Evolutionary conservation across 768 basidiomycete genomes (phyloP).

Genomic region (Amanita rubescens): DNA sequence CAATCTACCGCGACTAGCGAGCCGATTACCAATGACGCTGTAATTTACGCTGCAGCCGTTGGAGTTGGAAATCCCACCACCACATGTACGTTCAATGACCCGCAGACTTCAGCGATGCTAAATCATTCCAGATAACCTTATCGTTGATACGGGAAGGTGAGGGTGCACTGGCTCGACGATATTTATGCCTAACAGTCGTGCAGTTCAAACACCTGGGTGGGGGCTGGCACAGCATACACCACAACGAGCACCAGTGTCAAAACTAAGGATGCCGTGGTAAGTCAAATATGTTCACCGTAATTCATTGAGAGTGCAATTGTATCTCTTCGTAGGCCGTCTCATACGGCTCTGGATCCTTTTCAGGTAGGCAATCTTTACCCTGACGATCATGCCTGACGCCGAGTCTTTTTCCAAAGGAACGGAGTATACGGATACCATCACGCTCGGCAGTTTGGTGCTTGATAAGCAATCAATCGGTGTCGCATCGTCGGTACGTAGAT

Average conservation of each 20-base stretch:
- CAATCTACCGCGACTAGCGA: slow-evolving; percentile 13
- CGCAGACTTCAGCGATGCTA: neutral
- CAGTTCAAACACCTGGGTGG: slow-evolving; percentile 69
- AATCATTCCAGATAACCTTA: slow-evolving; percentile 36
- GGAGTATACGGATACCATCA: slow-evolving; percentile 48
- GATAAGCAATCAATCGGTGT: slow-evolving; percentile 53
- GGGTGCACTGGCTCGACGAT: neutral
- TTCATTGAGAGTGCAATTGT: neutral
- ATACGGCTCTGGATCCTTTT: slow-evolving; percentile 61
- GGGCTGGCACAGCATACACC: slow-evolving; percentile 38
- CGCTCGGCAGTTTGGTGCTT: slow-evolving; percentile 46
- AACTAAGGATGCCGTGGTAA: slow-evolving; percentile 42
- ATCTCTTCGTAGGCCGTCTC: slow-evolving; percentile 32
- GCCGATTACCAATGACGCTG: slow-evolving; percentile 26
- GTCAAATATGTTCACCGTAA: slow-evolving; percentile 11
- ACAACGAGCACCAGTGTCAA: slow-evolving; percentile 40
- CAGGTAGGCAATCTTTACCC: slow-evolving; percentile 26
- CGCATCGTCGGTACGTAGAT: slow-evolving; percentile 27
- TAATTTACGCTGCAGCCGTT: slow-evolving; percentile 39
- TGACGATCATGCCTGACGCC: neutral
- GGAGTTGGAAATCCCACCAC: slow-evolving; percentile 53
- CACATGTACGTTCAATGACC: slow-evolving; percentile 29
- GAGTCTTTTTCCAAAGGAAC: slow-evolving; percentile 22
- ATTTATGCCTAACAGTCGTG: slow-evolving; percentile 13
- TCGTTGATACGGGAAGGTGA: slow-evolving; percentile 56